Evolutionary conservation across 129 eudicot genomes (phyloP).

Genomic region (Escallonia rubra): DNA sequence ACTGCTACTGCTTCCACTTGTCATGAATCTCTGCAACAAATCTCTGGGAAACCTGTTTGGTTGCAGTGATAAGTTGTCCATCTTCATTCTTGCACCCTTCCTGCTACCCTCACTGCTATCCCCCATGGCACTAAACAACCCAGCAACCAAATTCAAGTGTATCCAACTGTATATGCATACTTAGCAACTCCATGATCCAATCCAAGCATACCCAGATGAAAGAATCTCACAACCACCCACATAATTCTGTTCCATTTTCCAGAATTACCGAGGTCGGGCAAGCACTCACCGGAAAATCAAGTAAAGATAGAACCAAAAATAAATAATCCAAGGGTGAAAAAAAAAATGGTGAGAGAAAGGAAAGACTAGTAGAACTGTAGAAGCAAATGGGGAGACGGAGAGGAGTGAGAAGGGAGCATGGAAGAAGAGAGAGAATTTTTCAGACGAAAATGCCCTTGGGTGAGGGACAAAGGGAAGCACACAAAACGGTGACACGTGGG

Average conservation of each 20-base stretch:
- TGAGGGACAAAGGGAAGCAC: slow-evolving; percentile 25
- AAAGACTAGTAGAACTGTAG: slow-evolving; percentile 12
- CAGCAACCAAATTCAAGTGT: slow-evolving; percentile 5
- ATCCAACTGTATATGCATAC: slow-evolving; percentile 9
- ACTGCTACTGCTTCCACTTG: slow-evolving; percentile 2
- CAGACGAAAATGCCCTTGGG: slow-evolving; percentile 23
- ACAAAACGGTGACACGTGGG: slow-evolving; percentile 26
- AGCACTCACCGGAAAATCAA: neutral
- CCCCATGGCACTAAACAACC: slow-evolving; percentile 27
- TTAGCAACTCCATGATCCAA: slow-evolving; percentile 23
- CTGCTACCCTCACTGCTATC: slow-evolving; percentile 12
- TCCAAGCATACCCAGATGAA: slow-evolving; percentile 25
- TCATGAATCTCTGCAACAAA: slow-evolving; percentile 55
- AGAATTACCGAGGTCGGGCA: neutral
- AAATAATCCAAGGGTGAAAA: neutral
- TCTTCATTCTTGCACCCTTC: slow-evolving; percentile 22
- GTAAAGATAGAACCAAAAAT: neutral
- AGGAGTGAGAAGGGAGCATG: neutral
- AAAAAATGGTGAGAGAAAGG: slow-evolving; percentile 18
- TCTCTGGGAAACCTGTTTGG: slow-evolving; percentile 51
- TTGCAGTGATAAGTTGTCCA: slow-evolving; percentile 51
- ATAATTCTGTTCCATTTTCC: slow-evolving; percentile 11
- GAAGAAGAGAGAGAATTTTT: neutral
- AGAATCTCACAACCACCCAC: slow-evolving; percentile 21
- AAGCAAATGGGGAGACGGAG: slow-evolving; percentile 9